phyloP scores from a whole-genome alignment of 257 asterid species.

The Eustoma russellianum region DNA sequence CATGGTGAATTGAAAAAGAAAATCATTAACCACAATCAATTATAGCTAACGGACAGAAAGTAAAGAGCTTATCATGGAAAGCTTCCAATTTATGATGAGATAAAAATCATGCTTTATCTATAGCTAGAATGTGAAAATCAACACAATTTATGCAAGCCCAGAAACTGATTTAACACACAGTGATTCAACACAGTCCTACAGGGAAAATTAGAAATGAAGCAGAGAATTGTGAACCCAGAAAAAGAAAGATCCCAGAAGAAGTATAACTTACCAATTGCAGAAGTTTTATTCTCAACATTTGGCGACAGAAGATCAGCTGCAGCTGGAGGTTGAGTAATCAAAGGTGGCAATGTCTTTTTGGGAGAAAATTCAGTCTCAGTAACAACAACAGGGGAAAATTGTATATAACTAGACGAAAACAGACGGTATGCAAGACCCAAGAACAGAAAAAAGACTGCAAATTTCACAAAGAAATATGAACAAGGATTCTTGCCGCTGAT shows the following conservation, averaged over 20 bases:
- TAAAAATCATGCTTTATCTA: too few species aligned
- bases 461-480: slow-evolving; percentile 32
- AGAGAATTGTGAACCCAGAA: too few species aligned
- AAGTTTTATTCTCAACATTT: slow-evolving; percentile 14
- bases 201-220: too few species aligned
- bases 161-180: too few species aligned
- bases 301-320: slow-evolving; percentile 6
- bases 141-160: too few species aligned
- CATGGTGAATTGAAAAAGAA: too few species aligned
- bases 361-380: slow-evolving; percentile 14
- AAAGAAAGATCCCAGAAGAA: neutral
- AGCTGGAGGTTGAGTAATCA: slow-evolving; percentile 15
- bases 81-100: too few species aligned
- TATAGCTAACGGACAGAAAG: too few species aligned
- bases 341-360: slow-evolving; percentile 15
- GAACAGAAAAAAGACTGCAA: slow-evolving; percentile 42
- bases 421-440: slow-evolving; percentile 50
- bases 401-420: slow-evolving; percentile 37
- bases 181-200: too few species aligned
- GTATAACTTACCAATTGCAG: slow-evolving; percentile 24
- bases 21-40: too few species aligned
- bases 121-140: too few species aligned
- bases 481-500: slow-evolving; percentile 20
- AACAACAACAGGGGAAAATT: slow-evolving; percentile 25
- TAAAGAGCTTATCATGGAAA: too few species aligned